These are phyloP conservation scores for Eremochloa ophiuroides DNA, from an alignment of 176 grass and related monocot genomes.

Conservation along the genomic window DNA sequence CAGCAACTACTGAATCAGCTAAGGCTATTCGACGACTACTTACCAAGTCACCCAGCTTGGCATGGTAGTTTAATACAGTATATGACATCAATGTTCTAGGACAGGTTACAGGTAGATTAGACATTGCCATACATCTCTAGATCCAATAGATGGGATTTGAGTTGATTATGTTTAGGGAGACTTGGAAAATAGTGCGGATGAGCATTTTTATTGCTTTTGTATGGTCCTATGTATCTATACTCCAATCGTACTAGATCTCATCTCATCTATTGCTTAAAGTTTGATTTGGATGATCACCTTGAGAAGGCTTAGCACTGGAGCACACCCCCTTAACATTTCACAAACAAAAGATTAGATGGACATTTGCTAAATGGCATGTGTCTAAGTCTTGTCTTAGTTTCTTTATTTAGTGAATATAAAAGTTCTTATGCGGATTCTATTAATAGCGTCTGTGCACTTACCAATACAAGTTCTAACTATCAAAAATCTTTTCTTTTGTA, in stretches of 20 bases:
- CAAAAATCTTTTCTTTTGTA: constrained; percentile 19
- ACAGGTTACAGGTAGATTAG: background rate
- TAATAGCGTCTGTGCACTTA: constrained; percentile 25
- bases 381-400: constrained; percentile 19
- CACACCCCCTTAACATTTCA: background rate
- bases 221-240: background rate
- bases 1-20: background rate
- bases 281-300: background rate
- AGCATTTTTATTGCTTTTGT: background rate
- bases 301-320: constrained; percentile 1
- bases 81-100: background rate
- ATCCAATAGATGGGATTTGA: background rate
- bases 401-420: constrained; percentile 18
- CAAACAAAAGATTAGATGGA: constrained; percentile 1
- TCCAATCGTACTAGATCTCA: background rate
- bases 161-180: background rate
- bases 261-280: background rate
- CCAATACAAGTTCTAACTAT: constrained; percentile 27
- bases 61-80: background rate
- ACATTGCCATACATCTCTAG: background rate
- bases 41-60: background rate
- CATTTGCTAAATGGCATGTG: constrained; percentile 15
- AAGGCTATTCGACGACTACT: background rate
- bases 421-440: constrained; percentile 11
- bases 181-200: background rate